These are phyloP conservation scores for Ophiorrhiza pumila DNA, from an alignment of 257 asterid genomes.

Conservation along the genomic window DNA sequence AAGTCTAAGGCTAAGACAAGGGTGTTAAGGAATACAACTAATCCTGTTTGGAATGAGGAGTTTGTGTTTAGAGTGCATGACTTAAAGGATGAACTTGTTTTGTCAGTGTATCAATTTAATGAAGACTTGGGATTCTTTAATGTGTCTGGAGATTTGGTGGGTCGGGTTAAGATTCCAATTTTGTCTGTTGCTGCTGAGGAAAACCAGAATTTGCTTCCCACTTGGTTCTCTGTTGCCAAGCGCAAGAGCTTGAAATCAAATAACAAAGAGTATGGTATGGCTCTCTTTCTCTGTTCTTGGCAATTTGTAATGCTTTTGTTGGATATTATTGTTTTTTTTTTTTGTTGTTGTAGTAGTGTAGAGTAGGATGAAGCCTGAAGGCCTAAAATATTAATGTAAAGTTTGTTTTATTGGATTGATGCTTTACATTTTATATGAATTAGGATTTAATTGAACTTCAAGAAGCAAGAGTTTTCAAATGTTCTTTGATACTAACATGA, in stretches of 20 bases:
- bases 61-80: constrained; percentile 64
- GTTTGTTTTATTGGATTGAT: too few relatives aligned
- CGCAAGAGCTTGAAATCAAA: constrained; percentile 41
- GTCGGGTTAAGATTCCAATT: constrained; percentile 69
- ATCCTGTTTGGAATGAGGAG: constrained; percentile 86
- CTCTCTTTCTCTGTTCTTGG: constrained; percentile 1
- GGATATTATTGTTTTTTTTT: neutral
- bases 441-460: neutral
- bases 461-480: neutral
- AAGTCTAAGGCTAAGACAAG: constrained; percentile 63
- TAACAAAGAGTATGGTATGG: constrained; percentile 49
- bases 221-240: constrained; percentile 69
- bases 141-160: constrained; percentile 50
- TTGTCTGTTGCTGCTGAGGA: constrained; percentile 63
- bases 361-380: neutral
- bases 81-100: constrained; percentile 60
- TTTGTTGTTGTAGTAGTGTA: neutral
- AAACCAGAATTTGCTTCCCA: constrained; percentile 62
- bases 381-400: neutral
- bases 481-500: neutral
- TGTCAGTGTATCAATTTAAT: constrained; percentile 46
- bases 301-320: neutral
- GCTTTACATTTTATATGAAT: neutral
- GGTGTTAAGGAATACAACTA: constrained; percentile 41
- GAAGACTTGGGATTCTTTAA: constrained; percentile 56